Conservation (phyloP, 148 eudicot genomes). For the Rhododendron simsii region DNA sequence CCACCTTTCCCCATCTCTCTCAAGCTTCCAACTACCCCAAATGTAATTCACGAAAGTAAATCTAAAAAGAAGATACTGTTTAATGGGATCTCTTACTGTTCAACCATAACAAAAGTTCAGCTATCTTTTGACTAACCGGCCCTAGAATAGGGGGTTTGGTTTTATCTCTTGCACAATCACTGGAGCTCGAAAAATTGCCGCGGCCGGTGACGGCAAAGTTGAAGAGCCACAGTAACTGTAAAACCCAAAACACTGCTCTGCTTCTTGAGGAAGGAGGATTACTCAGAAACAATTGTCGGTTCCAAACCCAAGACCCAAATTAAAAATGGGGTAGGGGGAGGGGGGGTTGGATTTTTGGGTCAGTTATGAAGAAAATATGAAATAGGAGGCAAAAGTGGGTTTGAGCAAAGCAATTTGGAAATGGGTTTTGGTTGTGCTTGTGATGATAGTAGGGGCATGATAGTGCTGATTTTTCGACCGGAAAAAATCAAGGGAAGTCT, state of each 20-base stretch:
- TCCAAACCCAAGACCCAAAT: conserved; percentile 39
- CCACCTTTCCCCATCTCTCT: background rate
- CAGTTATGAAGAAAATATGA: conserved; percentile 38
- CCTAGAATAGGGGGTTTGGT: background rate
- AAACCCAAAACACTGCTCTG: conserved; percentile 48
- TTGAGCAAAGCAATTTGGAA: conserved; percentile 4
- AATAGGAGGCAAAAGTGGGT: conserved; percentile 5
- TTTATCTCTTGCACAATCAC: conserved; percentile 28
- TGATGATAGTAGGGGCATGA: conserved; percentile 35
- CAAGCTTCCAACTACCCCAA: background rate
- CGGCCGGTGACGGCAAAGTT: conserved; percentile 3
- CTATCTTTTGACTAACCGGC: background rate
- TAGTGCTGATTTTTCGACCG: conserved; percentile 13
- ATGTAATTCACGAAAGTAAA: background rate
- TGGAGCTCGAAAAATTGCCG: conserved; percentile 53
- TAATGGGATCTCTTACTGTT: background rate
- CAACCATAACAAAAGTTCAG: background rate
- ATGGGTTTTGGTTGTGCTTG: conserved; percentile 18
- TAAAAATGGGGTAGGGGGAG: background rate
- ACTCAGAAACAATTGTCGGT: conserved; percentile 21
- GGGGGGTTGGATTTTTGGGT: conserved; percentile 55
- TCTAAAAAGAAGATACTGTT: background rate
- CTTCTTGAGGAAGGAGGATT: conserved; percentile 57
- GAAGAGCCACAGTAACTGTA: conserved; percentile 33
- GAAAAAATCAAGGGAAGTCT: background rate